Evolutionary conservation across 2,329 filamentous ascomycete species (phyloP), one percentile per base, ranked within the genome.

Genomic region (Stagonosporopsis rhizophila): DNA sequence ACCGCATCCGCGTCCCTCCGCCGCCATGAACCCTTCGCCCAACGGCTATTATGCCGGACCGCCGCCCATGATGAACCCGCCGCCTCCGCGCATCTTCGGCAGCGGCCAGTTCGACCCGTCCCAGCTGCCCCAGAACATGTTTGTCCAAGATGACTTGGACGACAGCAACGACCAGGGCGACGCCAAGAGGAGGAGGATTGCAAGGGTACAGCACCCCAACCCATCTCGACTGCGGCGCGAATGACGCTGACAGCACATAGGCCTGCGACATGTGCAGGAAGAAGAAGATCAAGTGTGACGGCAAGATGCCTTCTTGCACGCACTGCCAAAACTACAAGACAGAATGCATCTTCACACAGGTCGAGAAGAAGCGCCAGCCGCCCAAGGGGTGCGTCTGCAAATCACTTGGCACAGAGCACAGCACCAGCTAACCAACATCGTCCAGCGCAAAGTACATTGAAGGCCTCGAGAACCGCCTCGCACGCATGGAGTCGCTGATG

Each of bases 291-390:
- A 98, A 98, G 80, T 98, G 94, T 78, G 95, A 98, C 74, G 94
- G 95, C 65, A 96, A 96, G 79, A 87, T 96, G 78, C 94, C 95
- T 34, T 88, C 92, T 58, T 99, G 95, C 78, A 93, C 91, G 7
- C 95, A 98, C 78, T 99, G 94, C 77, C 89, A 90, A 75, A 98
- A 97, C 77, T 97, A 97, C 82, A 97, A 97, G 83, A 97, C 93
- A 5, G 92, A 96, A 69, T 99, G 94, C 76, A 86, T 96, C 67
- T 98, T 98, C 74, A 98, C 95, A 0, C 92, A 96, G 75, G 93
- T 98, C 34, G 95, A 99, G 81, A 99, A 99, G 87, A 99, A 99
- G 83, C 86, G 95, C 56, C 95, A 90, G 76, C 94, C 95, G 49
- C 95, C 94, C 1, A 99, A 98, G 82, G 94, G 95, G 92, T 96